Conservation (phyloP, 305 asterid species). For the Rubia balearica region DNA sequence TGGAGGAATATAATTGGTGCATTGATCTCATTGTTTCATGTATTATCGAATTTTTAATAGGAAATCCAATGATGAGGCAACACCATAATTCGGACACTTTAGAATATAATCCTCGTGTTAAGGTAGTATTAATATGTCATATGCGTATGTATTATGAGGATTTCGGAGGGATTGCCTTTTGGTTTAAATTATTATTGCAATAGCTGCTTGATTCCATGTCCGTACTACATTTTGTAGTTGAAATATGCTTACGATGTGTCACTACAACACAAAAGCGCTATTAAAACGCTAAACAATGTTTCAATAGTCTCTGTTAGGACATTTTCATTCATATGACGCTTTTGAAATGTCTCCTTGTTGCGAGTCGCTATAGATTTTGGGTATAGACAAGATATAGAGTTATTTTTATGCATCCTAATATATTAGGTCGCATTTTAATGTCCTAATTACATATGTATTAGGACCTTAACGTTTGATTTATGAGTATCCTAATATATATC, state of each 20-base stretch:
- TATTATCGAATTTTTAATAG: constrained; percentile 1
- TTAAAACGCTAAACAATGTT: no score
- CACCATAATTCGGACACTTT: constrained; percentile 11
- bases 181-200: background rate
- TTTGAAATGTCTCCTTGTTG: no score
- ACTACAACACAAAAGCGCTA: no score
- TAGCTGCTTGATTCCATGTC: constrained; percentile 4
- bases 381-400: no score
- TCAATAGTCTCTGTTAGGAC: no score
- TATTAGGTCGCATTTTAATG: no score
- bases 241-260: background rate
- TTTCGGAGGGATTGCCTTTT: background rate
- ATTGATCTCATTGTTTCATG: background rate
- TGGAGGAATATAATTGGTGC: constrained; percentile 11
- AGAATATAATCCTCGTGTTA: constrained; percentile 6
- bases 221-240: background rate
- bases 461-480: no score
- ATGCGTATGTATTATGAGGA: background rate
- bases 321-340: no score
- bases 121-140: constrained; percentile 11
- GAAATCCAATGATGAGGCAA: constrained; percentile 13
- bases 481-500: no score
- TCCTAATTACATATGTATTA: no score
- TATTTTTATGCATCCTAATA: no score
- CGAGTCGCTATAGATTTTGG: no score